These are phyloP conservation scores for Russula sp. DNA, from an alignment of 768 basidiomycete genomes.

Conservation along the genomic window DNA sequence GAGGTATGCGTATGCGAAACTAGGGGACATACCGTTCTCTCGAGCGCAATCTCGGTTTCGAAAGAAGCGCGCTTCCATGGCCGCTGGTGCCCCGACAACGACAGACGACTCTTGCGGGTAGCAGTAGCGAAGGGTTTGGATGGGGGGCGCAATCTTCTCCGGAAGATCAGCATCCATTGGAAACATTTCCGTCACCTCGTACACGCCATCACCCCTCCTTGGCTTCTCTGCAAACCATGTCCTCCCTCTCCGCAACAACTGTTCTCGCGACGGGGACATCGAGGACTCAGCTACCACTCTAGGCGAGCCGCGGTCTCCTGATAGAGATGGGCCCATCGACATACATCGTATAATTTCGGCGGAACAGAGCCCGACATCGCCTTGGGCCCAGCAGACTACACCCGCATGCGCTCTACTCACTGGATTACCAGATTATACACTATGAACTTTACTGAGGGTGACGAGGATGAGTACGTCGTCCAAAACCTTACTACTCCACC, in stretches of 20 bases:
- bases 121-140: conserved; percentile 25
- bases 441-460: conserved; percentile 45
- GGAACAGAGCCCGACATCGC: conserved; percentile 45
- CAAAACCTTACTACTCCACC: conserved; percentile 6
- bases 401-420: conserved; percentile 65
- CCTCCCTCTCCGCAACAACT: conserved; percentile 50
- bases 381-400: conserved; percentile 50
- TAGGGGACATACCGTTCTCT: conserved; percentile 51
- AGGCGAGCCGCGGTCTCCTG: conserved; percentile 35
- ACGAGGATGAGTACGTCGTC: conserved; percentile 48
- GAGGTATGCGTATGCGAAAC: conserved; percentile 67
- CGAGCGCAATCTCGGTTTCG: conserved; percentile 37
- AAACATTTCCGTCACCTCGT: conserved; percentile 35
- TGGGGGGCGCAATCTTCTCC: conserved; percentile 25
- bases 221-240: conserved; percentile 50
- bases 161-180: conserved; percentile 39
- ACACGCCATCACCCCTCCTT: conserved; percentile 37
- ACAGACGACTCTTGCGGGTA: conserved; percentile 28
- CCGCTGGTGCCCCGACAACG: conserved; percentile 28
- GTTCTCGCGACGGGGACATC: conserved; percentile 35
- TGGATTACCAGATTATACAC: conserved; percentile 66
- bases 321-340: conserved; percentile 56
- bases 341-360: conserved; percentile 70
- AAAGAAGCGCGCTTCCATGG: conserved; percentile 40
- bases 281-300: conserved; percentile 8